These are phyloP conservation scores for Puccinia polysora DNA, from an alignment of 1,284 basidiomycete species.

Conservation along the genomic window DNA sequence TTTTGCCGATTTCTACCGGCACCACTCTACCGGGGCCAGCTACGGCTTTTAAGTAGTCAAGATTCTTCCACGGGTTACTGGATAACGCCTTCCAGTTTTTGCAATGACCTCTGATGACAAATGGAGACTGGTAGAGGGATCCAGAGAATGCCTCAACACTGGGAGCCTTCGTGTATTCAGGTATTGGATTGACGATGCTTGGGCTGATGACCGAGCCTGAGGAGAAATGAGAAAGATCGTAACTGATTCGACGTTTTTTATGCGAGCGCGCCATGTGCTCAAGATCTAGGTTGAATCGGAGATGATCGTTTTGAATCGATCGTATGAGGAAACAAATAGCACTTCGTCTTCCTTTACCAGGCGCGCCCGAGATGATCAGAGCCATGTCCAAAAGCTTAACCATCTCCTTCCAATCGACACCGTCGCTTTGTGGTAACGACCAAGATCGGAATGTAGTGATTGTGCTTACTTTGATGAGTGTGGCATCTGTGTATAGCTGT, in stretches of 20 bases:
- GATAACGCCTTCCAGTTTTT: constrained; percentile 66
- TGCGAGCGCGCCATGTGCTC: background rate
- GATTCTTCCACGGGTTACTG: constrained; percentile 64
- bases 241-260: background rate
- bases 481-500: constrained; percentile 56
- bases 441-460: constrained; percentile 9
- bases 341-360: constrained; percentile 62
- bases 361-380: constrained; percentile 75
- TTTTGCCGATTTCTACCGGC: constrained; percentile 80
- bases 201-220: background rate
- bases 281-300: background rate
- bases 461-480: constrained; percentile 49
- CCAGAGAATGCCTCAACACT: constrained; percentile 61
- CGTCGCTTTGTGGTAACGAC: background rate
- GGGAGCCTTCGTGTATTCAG: constrained; percentile 56
- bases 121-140: constrained; percentile 59
- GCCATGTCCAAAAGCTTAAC: constrained; percentile 68
- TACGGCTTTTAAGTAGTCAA: constrained; percentile 63
- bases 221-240: background rate
- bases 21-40: constrained; percentile 76
- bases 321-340: constrained; percentile 63
- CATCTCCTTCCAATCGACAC: constrained; percentile 44
- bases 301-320: constrained; percentile 54
- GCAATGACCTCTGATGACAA: constrained; percentile 64
- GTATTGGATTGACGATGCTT: constrained; percentile 7